phyloP scores from a whole-genome alignment of 352 stramenopile species.

The Phytophthora constricta region DNA sequence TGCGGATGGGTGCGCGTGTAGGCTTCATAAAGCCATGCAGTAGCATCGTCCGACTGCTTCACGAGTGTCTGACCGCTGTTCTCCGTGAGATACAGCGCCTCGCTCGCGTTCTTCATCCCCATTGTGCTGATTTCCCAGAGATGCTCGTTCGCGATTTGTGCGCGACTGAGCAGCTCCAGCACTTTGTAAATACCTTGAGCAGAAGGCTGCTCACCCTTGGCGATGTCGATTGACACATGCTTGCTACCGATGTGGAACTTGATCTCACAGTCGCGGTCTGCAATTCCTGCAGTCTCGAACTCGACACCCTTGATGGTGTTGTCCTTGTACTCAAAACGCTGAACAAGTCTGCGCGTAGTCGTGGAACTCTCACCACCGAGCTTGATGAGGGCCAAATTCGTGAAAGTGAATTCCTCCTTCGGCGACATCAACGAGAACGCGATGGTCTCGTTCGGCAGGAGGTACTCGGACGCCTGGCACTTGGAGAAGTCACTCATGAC shows the following conservation, averaged over 20 bases:
- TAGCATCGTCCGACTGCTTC: constrained; percentile 50
- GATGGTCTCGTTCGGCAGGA: constrained; percentile 62
- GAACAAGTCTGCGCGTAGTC: constrained; percentile 59
- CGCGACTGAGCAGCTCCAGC: constrained; percentile 54
- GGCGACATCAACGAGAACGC: constrained; percentile 57
- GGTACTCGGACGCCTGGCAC: constrained; percentile 44
- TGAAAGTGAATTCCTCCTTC: constrained; percentile 73
- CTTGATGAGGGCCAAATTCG: constrained; percentile 62
- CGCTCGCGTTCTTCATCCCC: constrained; percentile 47
- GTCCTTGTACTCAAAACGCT: constrained; percentile 51
- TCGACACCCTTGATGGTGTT: constrained; percentile 37
- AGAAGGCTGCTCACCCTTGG: constrained; percentile 39
- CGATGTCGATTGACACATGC: constrained; percentile 58
- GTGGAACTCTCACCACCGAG: constrained; percentile 46
- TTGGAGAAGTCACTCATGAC: constrained; percentile 54
- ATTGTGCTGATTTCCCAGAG: constrained; percentile 58
- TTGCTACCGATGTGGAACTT: constrained; percentile 57
- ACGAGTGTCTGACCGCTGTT: constrained; percentile 48
- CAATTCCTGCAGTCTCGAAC: constrained; percentile 57
- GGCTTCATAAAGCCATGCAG: constrained; percentile 51
- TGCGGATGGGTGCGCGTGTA: constrained; percentile 57
- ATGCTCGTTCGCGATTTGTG: constrained; percentile 45
- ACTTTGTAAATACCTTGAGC: constrained; percentile 61
- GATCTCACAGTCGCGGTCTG: constrained; percentile 65
- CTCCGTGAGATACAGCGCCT: constrained; percentile 51